Evolutionary conservation across 257 asterid genomes (phyloP), one percentile per base, ranked within the genome.

Genomic region (Coffea canephora): DNA sequence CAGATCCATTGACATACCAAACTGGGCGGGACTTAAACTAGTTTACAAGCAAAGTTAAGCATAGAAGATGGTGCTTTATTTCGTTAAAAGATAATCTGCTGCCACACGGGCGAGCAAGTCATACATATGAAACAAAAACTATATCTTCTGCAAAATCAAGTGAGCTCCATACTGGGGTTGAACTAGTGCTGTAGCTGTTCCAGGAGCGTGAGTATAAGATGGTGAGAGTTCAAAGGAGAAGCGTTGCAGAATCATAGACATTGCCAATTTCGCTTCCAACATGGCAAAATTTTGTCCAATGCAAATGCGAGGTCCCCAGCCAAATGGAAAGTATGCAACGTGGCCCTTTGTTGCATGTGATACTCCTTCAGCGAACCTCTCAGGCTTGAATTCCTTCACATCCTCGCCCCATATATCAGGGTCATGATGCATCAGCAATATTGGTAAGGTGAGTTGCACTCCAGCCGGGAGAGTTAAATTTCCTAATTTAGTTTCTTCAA

Each of bases 341-440:
- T 71, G 71, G 21, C 73, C 80, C 70, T 77, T 82, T 23, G 71
- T 77, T 13, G 79, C 82, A 45, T 64, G 36, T 27, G 65, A 77
- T 7, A 72, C 49, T 27, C 79, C 79, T 5, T 77, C 72, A 16
- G 45, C 34, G 54, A 83, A 83, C n/a, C 83, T 49, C 68, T 83
- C 81, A 9, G 86, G 83, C 52, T 74, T 83, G 74, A 83, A 83
- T 18, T 83, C 80, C 14, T 48, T 73, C 14, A 18, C 83, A 18
- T 83, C 86, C 52, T 75, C 70, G 0, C 86, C 86, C 86, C 86
- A 83, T 69, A 78, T 3, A 46, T 49, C 77, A 9, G 71, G 9
- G 52, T 74, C 80, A 6, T 83, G 67, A 67, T 83, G 83, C 39
- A 83, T 12, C n/a, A 78, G 2, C 8, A 83, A 9, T 23, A 25